These are phyloP conservation scores for Thermothelomyces thermophilus DNA, from an alignment of 2,329 filamentous ascomycete species.

Conservation along the genomic window DNA sequence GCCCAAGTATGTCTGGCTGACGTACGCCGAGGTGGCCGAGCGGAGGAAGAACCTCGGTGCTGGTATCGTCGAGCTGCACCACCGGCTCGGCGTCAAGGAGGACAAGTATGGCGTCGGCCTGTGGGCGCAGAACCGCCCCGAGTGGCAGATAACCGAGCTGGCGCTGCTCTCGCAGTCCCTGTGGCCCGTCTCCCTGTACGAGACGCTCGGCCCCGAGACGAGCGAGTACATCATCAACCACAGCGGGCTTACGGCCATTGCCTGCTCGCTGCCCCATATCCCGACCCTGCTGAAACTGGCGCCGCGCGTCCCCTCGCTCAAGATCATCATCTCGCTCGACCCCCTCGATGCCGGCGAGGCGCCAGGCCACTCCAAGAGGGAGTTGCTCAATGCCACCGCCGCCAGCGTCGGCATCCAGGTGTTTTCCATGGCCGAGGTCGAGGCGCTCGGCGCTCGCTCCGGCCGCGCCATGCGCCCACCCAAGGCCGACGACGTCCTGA, in stretches of 20 bases:
- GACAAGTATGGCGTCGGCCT: constrained; percentile 69
- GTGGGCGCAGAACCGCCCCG: constrained; percentile 81
- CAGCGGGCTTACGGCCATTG: constrained; percentile 66
- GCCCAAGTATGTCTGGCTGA: constrained; percentile 74
- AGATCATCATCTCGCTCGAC: constrained; percentile 83
- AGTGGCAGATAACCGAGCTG: constrained; percentile 87
- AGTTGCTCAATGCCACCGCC: constrained; percentile 70
- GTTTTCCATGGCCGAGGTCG: constrained; percentile 72
- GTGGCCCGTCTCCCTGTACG: constrained; percentile 89
- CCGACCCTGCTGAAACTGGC: constrained; percentile 73
- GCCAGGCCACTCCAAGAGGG: constrained; percentile 69
- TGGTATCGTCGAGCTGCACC: constrained; percentile 76
- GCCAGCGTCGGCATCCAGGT: constrained; percentile 68
- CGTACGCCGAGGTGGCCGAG: constrained; percentile 70
- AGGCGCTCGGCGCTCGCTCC: constrained; percentile 67
- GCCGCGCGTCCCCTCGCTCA: constrained; percentile 69
- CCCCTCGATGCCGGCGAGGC: constrained; percentile 73
- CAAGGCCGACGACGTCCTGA: constrained; percentile 67
- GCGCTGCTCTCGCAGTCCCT: constrained; percentile 81
- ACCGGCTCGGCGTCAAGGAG: constrained; percentile 59
- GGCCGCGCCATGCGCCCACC: constrained; percentile 67
- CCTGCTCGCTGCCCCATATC: constrained; percentile 74
- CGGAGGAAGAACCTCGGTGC: constrained; percentile 79
- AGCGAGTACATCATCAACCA: constrained; percentile 97
- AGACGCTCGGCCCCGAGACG: constrained; percentile 84